Conservation (phyloP, 768 basidiomycete genomes). For the Rhodotorula babjevae region DNA sequence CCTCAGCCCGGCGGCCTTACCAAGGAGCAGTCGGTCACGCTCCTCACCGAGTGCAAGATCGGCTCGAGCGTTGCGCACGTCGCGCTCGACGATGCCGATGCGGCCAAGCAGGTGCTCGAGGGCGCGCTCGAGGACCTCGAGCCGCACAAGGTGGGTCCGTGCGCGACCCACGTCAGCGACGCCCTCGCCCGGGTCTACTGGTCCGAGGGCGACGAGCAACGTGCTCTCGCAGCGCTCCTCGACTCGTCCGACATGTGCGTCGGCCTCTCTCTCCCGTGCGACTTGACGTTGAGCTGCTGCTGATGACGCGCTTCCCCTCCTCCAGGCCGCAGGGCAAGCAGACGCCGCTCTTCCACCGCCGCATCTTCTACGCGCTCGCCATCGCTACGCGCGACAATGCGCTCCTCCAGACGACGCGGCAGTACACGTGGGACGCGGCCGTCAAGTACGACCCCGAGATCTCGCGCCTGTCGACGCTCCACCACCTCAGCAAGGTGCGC, state of each 20-base stretch:
- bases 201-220: conserved; percentile 32
- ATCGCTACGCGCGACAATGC: conserved; percentile 25
- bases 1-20: conserved; percentile 34
- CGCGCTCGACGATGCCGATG: conserved; percentile 59
- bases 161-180: conserved; percentile 12
- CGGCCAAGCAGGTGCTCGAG: conserved; percentile 66
- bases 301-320: too few relatives aligned
- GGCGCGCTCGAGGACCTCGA: conserved; percentile 56
- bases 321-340: not conserved
- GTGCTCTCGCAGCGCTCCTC: conserved; percentile 8
- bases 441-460: conserved; percentile 30
- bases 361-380: conserved; percentile 20
- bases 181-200: conserved; percentile 13
- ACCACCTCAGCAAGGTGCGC: conserved; percentile 21
- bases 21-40: conserved; percentile 12
- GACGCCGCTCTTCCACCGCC: conserved; percentile 32
- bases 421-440: not conserved
- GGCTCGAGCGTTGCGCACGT: conserved; percentile 70
- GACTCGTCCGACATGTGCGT: conserved; percentile 31
- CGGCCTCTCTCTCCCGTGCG: too few relatives aligned
- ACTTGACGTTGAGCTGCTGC: too few relatives aligned
- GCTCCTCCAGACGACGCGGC: conserved; percentile 4
- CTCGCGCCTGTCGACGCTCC: conserved; percentile 5
- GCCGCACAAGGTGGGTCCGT: not conserved
- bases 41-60: conserved; percentile 49